Base-by-base conservation (phyloP, 331 rosid species). In the Dryas integrifolia region DNA sequence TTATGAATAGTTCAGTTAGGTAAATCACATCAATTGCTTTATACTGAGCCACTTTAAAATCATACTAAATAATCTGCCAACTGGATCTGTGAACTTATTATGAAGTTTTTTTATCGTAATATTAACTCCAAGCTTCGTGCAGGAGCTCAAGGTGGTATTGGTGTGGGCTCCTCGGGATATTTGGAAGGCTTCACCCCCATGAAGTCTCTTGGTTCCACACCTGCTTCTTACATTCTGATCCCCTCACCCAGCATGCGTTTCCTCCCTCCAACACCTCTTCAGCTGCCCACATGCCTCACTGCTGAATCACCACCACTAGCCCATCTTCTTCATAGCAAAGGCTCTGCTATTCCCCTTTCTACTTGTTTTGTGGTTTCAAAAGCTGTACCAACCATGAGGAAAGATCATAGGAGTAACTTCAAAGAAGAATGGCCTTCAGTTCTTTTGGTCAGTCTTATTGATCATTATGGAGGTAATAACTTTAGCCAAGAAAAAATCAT, bases 281-380 rank as follows among this genome's bases (percentile, higher is more conserved):
- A 95, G 81, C 96, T 95, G 51, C 97, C 98, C 12, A 95, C 93
- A 13, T 95, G 98, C 88, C 97, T 95, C 75, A 95, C 98, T 0
- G 96, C 98, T 4, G 98, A 91, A 81, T 95, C 98, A 52, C 98
- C 98, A 7, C 98, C 98, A 14, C 83, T 94, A 38, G 98, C 98
- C 67, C 98, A 95, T 83, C 89, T 95, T 75, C 98, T 95, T 70
- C 98, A 91, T 82, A 95, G 98, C 79, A 95, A 95, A 81, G 98
- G 98, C 76, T 86, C 96, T 65, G 97, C 98, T 14, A 91, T 91
- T 81, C 96, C 98, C 0, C 88, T 91, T 58, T 89, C 96, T 47
- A 89, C 98, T 8, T 97, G 97, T 69, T 95, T 91, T 58, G 92
- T 87, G 59, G 90, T 91, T 79, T 95, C 98, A 43, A 95, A 92